Percentiles rank a stretch among this genome's conserved stretches.
These are phyloP conservation scores for Verticillium alfalfae DNA, from an alignment of 2,329 filamentous ascomycete species.

Conservation along the genomic window DNA sequence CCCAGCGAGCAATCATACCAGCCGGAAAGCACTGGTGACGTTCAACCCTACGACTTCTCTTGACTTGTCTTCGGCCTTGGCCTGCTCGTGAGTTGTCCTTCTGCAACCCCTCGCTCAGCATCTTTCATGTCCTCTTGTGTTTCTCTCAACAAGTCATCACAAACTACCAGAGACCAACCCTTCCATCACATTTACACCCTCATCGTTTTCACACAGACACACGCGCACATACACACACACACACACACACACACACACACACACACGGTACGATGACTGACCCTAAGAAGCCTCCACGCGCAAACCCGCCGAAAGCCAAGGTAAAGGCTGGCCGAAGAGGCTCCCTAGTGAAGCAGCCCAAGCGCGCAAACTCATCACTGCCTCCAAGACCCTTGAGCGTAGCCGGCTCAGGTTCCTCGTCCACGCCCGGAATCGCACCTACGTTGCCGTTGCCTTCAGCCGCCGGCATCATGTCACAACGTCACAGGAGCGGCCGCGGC, in stretches of 20 bases:
- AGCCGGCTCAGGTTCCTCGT: neutral
- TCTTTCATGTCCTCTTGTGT: neutral
- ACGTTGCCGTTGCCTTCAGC: neutral
- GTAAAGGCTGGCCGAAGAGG: neutral
- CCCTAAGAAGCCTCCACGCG: neutral
- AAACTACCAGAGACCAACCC: neutral
- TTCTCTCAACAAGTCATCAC: neutral
- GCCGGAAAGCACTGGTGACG: neutral
- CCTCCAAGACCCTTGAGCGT: neutral
- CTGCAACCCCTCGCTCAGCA: neutral
- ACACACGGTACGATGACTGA: neutral
- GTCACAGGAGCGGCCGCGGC: slow-evolving; percentile 37
- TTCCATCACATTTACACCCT: neutral
- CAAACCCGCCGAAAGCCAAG: neutral
- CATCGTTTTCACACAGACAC: neutral
- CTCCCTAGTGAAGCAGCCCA: neutral
- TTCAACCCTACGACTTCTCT: neutral
- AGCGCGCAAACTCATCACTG: neutral
- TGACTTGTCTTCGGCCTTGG: neutral
- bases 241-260: neutral
- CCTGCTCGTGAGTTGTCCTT: neutral
- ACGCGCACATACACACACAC: neutral
- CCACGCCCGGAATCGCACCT: neutral
- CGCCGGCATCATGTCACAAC: slow-evolving; percentile 31
- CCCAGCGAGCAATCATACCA: neutral